Conservation (phyloP, 1,139 yeast species). For the Casaregolazyma suthepensis region DNA sequence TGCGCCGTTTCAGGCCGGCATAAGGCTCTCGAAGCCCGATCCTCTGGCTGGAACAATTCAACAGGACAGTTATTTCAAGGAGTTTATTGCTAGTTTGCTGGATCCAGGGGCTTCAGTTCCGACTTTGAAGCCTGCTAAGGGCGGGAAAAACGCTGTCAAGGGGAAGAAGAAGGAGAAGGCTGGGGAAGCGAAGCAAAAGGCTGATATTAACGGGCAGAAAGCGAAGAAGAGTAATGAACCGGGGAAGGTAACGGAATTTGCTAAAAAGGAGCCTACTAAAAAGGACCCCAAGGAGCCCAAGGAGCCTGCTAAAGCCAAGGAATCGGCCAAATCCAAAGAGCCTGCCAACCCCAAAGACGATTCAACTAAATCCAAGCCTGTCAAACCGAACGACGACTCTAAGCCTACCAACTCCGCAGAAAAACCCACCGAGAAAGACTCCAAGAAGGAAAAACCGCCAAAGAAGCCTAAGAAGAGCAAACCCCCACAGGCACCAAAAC, state of each 20-base stretch:
- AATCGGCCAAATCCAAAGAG: background rate
- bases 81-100: slow-evolving; percentile 12
- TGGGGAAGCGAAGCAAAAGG: background rate
- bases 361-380: background rate
- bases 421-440: background rate
- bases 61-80: slow-evolving; percentile 17
- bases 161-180: slow-evolving; percentile 12
- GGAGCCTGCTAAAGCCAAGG: background rate
- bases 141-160: slow-evolving; percentile 7
- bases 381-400: background rate
- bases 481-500: background rate
- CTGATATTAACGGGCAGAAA: background rate
- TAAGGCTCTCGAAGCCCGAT: slow-evolving; percentile 14
- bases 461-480: background rate
- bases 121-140: slow-evolving; percentile 18
- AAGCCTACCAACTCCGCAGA: background rate
- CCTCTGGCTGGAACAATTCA: slow-evolving; percentile 18
- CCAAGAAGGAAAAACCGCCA: background rate
- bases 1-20: slow-evolving; percentile 23
- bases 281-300: background rate
- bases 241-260: background rate
- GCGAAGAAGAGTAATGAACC: background rate
- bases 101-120: background rate
- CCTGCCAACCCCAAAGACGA: background rate
- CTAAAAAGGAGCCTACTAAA: background rate